Base-by-base conservation (phyloP, 164 flowering plant species). In the Aristolochia contorta region DNA sequence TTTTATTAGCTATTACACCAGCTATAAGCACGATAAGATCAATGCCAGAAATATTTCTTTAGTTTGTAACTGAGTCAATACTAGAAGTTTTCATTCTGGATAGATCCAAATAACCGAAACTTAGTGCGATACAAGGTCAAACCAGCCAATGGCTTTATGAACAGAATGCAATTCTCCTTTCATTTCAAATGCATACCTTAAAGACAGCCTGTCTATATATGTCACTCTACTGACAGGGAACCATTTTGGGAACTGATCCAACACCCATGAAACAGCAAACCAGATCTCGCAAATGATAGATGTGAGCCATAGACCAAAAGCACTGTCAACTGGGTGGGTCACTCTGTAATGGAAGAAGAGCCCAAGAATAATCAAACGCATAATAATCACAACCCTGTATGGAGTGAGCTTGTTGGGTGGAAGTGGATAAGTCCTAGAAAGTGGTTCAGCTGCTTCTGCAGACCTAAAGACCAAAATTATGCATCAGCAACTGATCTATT, bases 191-290 rank as follows among this genome's bases (percentile, higher is more conserved):
- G n/a, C 64, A 61, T 83, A 86, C 98, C 98, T 87, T 68, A 82
- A 78, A 24, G 98, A 87, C 48, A 92, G 67, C 59, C 76, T 69
- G 68, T 92, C 93, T 43, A 76, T 59, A 56, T 58, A 85, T 53
- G 95, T 83, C 47, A 71, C 87, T 60, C 96, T 69, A 63, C 79
- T 79, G 33, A 89, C 60, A 13, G 98, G 98, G 72, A 57, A 76
- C 98, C 98, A 92, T 64, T 92, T 92, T 43, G 98, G 98, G 72
- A 92, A 92, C 78, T 89, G 96, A 84, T 92, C 98, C 76, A 92
- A 75, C 61, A 89, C 84, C 98, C 96, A 89, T 12, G 98, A 92
- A 45, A 85, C 63, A 54, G 95, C 98, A 67, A 92, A 92, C 98
- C 96, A 92, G 71, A 92, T 87, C 80, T 92, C 98, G 60, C 98